These are phyloP conservation scores for Fraxinus americana DNA, from an alignment of 257 asterid genomes.

Conservation along the genomic window DNA sequence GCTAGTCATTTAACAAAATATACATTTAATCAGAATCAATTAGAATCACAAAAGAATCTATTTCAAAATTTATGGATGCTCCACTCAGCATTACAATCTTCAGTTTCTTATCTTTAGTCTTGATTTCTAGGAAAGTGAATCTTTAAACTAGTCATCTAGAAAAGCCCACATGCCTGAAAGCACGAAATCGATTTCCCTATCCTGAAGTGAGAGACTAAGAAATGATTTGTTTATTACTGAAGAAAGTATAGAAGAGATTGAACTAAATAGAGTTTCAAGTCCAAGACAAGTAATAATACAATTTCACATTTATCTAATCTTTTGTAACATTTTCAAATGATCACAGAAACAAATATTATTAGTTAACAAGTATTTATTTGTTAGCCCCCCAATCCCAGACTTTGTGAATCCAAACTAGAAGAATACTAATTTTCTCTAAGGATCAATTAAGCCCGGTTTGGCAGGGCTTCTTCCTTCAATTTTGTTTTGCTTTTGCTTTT, in stretches of 20 bases:
- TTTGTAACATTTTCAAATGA: background rate
- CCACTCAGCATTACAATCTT: background rate
- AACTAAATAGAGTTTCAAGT: too few species aligned
- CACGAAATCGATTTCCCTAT: background rate
- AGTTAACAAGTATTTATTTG: background rate
- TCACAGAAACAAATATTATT: too few species aligned
- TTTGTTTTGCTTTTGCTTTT: too few species aligned
- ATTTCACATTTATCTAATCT: background rate
- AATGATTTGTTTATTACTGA: background rate
- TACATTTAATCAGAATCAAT: background rate
- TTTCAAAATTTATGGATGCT: background rate
- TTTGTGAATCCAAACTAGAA: background rate
- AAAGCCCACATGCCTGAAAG: background rate
- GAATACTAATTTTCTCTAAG: background rate
- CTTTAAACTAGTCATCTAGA: background rate
- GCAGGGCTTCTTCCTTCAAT: too few species aligned
- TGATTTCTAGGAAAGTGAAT: background rate
- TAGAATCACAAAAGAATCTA: background rate
- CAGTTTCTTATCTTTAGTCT: background rate
- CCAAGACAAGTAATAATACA: background rate
- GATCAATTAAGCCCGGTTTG: background rate
- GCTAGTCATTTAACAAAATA: slow-evolving; percentile 3
- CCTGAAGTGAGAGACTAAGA: background rate
- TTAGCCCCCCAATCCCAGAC: background rate
- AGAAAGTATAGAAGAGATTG: too few species aligned